A percentile compares a stretch with the other conserved stretches of the same genome.
phyloP scores from a whole-genome alignment of 139 green algal genomes.

The Trebouxia sp. region DNA sequence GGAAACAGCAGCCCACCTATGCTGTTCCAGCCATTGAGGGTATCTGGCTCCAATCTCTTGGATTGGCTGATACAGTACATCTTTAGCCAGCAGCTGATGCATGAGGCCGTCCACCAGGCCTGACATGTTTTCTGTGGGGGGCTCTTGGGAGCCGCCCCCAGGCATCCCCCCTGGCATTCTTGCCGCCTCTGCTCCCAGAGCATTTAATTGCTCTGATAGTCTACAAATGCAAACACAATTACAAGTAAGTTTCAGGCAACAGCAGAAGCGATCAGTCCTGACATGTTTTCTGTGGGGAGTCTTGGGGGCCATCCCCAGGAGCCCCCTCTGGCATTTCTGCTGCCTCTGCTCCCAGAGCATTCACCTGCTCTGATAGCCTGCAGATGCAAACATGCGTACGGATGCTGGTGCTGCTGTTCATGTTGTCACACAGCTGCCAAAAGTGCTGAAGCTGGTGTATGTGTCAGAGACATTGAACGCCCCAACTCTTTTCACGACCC shows the following conservation, averaged over 20 bases:
- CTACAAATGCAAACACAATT: background rate
- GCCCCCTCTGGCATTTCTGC: background rate
- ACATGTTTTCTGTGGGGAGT: background rate
- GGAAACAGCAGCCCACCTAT: slow-evolving; percentile 28
- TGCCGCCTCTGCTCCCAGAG: background rate
- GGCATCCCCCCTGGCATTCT: background rate
- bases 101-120: slow-evolving; percentile 79
- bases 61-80: slow-evolving; percentile 85
- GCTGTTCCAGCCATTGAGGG: slow-evolving; percentile 73
- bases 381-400: background rate
- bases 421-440: no score
- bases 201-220: background rate
- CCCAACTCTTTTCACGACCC: background rate
- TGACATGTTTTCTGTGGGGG: background rate
- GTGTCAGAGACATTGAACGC: background rate
- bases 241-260: slow-evolving; percentile 62
- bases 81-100: slow-evolving; percentile 85
- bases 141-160: background rate
- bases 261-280: slow-evolving; percentile 73
- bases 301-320: background rate
- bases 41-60: slow-evolving; percentile 85
- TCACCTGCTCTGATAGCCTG: slow-evolving; percentile 1
- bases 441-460: background rate
- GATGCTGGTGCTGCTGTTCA: background rate
- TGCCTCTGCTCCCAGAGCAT: background rate